A percentile compares a stretch with the other conserved stretches of the same genome.
Conservation (phyloP, 352 stramenopile genomes). For the Phytophthora sojae region DNA sequence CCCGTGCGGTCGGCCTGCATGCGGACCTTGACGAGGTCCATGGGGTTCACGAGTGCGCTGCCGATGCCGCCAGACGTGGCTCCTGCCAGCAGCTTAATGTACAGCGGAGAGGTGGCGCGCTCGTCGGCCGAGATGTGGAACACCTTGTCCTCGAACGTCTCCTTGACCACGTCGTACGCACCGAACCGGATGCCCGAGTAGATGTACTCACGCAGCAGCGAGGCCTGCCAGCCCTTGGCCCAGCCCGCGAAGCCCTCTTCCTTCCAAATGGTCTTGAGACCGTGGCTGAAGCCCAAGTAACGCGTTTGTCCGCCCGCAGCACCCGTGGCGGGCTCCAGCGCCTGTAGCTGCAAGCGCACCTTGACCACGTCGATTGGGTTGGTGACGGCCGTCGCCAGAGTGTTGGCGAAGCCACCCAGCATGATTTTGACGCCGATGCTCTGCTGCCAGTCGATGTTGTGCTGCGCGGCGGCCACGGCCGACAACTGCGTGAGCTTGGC, state of each 20-base stretch:
- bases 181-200: slow-evolving; percentile 82
- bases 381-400: slow-evolving; percentile 46
- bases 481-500: slow-evolving; percentile 26
- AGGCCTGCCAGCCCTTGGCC: slow-evolving; percentile 66
- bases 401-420: slow-evolving; percentile 65
- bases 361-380: slow-evolving; percentile 75
- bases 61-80: slow-evolving; percentile 65
- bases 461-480: slow-evolving; percentile 18
- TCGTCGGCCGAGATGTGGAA: slow-evolving; percentile 47
- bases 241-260: slow-evolving; percentile 65
- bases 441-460: slow-evolving; percentile 51
- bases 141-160: slow-evolving; percentile 61
- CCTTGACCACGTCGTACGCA: slow-evolving; percentile 77
- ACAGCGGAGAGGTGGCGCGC: slow-evolving; percentile 51
- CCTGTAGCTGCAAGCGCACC: slow-evolving; percentile 65
- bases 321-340: slow-evolving; percentile 33
- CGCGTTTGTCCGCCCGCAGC: slow-evolving; percentile 45
- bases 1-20: slow-evolving; percentile 74
- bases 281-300: slow-evolving; percentile 63
- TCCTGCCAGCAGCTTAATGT: slow-evolving; percentile 68
- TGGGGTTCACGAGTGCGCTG: slow-evolving; percentile 73
- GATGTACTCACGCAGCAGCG: slow-evolving; percentile 64
- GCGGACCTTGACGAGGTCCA: slow-evolving; percentile 77
- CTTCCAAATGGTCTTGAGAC: slow-evolving; percentile 50
- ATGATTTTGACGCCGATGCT: slow-evolving; percentile 62